Evolutionary conservation across 305 asterid genomes (phyloP).

Genomic region (Vinca major): DNA sequence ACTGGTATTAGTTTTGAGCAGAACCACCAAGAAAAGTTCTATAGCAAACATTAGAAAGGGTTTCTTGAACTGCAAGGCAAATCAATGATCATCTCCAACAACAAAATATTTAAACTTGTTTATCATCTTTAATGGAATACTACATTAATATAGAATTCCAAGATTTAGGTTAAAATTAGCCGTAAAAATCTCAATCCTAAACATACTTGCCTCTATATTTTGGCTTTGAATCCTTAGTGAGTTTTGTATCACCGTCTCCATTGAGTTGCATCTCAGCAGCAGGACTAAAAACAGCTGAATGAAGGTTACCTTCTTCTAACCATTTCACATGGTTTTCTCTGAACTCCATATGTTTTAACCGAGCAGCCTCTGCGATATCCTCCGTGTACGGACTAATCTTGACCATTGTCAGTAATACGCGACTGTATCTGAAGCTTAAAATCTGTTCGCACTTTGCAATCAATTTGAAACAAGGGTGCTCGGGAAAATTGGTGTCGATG

Average conservation of each 20-base stretch:
- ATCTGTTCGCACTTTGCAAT: conserved; percentile 39
- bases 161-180: neutral
- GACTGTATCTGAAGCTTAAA: conserved; percentile 37
- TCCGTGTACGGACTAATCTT: conserved; percentile 29
- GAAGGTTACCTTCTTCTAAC: conserved; percentile 93
- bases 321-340: conserved; percentile 82
- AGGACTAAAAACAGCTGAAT: conserved; percentile 85
- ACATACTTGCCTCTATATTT: conserved; percentile 95
- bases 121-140: neutral
- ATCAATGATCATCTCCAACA: neutral
- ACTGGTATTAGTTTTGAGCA: too few species aligned
- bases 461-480: conserved; percentile 79
- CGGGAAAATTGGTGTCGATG: conserved; percentile 53
- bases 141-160: neutral
- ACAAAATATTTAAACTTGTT: neutral
- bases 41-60: too few species aligned
- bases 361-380: conserved; percentile 46
- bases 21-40: too few species aligned
- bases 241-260: conserved; percentile 36
- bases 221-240: conserved; percentile 47
- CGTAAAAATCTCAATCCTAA: conserved; percentile 23
- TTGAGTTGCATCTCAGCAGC: conserved; percentile 29
- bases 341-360: conserved; percentile 58
- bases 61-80: too few species aligned
- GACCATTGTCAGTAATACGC: conserved; percentile 37